phyloP scores from a whole-genome alignment of 2,329 filamentous ascomycete species.

The Dactylellina parvicollis region DNA sequence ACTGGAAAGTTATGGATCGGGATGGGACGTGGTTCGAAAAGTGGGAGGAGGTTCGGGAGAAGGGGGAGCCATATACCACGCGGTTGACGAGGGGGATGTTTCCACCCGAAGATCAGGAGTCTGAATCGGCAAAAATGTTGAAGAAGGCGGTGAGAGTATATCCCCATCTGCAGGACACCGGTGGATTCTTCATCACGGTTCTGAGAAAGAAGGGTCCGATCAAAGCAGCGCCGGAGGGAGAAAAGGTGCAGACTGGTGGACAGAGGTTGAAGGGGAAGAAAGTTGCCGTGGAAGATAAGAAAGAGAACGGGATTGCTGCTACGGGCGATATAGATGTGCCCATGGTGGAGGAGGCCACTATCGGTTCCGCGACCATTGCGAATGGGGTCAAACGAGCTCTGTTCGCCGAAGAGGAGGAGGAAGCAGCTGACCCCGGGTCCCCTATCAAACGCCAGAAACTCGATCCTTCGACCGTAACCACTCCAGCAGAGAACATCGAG shows the following conservation, averaged over 20 bases:
- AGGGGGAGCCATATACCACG: conserved; percentile 67
- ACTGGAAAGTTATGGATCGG: conserved; percentile 94
- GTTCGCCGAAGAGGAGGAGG: conserved; percentile 59
- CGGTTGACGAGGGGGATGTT: conserved; percentile 86
- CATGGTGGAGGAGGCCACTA: conserved; percentile 48
- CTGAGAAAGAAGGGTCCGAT: conserved; percentile 79
- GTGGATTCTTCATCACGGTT: conserved; percentile 96
- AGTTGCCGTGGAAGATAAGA: neutral
- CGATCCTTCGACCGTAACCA: conserved; percentile 59
- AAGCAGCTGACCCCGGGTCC: conserved; percentile 48
- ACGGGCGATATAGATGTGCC: conserved; percentile 22
- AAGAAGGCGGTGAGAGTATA: conserved; percentile 94
- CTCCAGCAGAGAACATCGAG: conserved; percentile 58
- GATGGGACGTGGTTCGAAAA: conserved; percentile 78
- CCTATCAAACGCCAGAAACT: conserved; percentile 55
- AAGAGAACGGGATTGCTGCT: conserved; percentile 9
- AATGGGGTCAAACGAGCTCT: conserved; percentile 60
- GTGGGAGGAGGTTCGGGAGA: conserved; percentile 75
- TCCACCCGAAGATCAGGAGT: conserved; percentile 68
- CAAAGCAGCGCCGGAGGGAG: conserved; percentile 64
- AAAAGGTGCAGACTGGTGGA: conserved; percentile 46
- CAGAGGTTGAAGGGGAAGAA: conserved; percentile 37
- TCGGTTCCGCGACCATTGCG: conserved; percentile 34
- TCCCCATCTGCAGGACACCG: conserved; percentile 93
- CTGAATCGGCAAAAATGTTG: conserved; percentile 71